Percentiles rank a stretch among this genome's conserved stretches.
Conservation (phyloP, 768 basidiomycete genomes). For the Lactarius indigo region DNA sequence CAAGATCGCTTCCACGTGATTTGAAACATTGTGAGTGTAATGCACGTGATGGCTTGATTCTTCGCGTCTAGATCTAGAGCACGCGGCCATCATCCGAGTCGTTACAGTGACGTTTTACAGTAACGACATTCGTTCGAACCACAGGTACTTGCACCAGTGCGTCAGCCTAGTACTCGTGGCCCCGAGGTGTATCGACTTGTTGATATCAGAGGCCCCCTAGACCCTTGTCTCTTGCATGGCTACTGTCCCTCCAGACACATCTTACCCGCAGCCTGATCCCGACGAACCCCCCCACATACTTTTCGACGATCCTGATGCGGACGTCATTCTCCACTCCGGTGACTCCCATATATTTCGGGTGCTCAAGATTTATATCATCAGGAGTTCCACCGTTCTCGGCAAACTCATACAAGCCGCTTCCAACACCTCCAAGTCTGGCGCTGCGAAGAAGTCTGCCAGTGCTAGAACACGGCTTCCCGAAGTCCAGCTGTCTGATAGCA, state of each 20-base stretch:
- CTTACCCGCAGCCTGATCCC: background rate
- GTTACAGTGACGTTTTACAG: too few species aligned
- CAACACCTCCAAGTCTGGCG: too few species aligned
- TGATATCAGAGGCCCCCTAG: background rate
- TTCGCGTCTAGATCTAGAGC: too few species aligned
- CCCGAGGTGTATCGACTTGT: too few species aligned
- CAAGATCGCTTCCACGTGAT: too few species aligned
- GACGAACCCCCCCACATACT: background rate
- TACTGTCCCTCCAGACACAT: background rate
- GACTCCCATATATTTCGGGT: slow-evolving; percentile 45
- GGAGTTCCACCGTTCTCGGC: slow-evolving; percentile 41
- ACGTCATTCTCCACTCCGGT: slow-evolving; percentile 41
- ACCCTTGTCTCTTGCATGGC: background rate
- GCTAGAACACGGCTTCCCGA: background rate
- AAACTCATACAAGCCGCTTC: background rate
- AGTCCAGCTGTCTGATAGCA: background rate
- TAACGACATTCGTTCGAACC: too few species aligned
- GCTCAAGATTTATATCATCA: slow-evolving; percentile 40
- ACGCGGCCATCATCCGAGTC: too few species aligned
- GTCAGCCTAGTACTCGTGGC: too few species aligned
- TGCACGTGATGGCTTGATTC: too few species aligned
- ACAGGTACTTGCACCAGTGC: too few species aligned
- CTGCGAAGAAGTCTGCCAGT: background rate
- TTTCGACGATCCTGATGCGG: slow-evolving; percentile 34
- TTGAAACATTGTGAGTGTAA: too few species aligned